Conservation (phyloP, 768 basidiomycete species). For the Russula virescens region DNA sequence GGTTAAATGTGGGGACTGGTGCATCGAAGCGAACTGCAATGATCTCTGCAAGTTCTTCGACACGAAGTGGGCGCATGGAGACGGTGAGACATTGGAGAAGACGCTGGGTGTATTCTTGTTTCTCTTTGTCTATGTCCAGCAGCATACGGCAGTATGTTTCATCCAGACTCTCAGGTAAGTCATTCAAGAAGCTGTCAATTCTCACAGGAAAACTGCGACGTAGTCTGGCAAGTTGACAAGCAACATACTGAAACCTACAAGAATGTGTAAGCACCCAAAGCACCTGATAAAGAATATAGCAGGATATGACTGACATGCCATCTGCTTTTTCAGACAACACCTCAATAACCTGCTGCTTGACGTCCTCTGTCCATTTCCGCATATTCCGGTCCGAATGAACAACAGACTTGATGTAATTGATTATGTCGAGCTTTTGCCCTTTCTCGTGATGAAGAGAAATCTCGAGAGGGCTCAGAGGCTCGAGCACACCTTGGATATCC, state of each 20-base stretch:
- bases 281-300: background rate
- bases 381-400: background rate
- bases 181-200: background rate
- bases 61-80: constrained; percentile 4
- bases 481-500: background rate
- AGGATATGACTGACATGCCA: background rate
- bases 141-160: background rate
- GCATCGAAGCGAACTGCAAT: background rate
- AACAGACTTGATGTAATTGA: background rate
- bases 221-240: background rate
- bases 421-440: background rate
- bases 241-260: constrained; percentile 5
- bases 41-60: constrained; percentile 3
- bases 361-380: background rate
- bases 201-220: background rate
- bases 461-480: background rate
- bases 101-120: background rate
- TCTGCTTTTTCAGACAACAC: background rate
- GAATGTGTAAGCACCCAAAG: background rate
- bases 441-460: background rate
- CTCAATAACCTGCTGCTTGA: background rate
- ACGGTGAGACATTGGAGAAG: background rate
- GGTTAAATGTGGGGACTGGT: background rate
- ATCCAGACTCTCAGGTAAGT: background rate
- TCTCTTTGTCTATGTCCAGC: background rate